Evolutionary conservation across 805 yeast genomes (phyloP).

Genomic region (Priceomyces medius): DNA sequence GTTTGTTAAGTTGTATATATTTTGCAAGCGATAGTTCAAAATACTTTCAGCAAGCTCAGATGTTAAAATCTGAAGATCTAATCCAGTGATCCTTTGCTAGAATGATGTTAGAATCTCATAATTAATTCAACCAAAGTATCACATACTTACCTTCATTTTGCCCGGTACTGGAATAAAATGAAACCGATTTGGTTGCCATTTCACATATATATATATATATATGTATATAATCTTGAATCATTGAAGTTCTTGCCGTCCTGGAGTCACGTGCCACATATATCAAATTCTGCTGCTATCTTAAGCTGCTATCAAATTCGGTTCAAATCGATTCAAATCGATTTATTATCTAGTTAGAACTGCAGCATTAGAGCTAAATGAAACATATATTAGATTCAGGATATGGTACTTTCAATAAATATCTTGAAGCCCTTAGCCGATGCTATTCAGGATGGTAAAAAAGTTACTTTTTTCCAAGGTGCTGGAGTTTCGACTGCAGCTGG

Average conservation of each 20-base stretch:
- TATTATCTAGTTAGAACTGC: too few species aligned
- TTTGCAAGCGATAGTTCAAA: slow-evolving; percentile 70
- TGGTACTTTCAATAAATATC: too few species aligned
- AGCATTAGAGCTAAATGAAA: not conserved
- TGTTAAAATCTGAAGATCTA: slow-evolving; percentile 73
- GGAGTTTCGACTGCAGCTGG: slow-evolving; percentile 94
- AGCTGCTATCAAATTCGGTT: too few species aligned
- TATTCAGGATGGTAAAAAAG: slow-evolving; percentile 37
- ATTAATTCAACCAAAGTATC: not conserved
- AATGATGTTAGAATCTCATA: not conserved
- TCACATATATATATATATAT: too few species aligned
- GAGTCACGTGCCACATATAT: too few species aligned
- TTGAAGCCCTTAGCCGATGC: slow-evolving; percentile 31
- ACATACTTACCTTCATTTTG: slow-evolving; percentile 4
- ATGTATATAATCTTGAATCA: too few species aligned
- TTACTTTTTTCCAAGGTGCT: slow-evolving; percentile 81
- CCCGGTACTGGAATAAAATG: too few species aligned
- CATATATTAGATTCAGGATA: slow-evolving; percentile 11
- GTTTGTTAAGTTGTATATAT: slow-evolving; percentile 76
- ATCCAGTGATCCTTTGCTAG: slow-evolving; percentile 81
- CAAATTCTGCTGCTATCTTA: too few species aligned
- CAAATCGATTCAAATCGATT: too few species aligned
- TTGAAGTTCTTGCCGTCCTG: too few species aligned
- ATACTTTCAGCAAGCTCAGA: slow-evolving; percentile 61
- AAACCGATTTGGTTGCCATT: too few species aligned